Evolutionary conservation across 805 yeast genomes (phyloP).

Genomic region (Saccharomycopsis fermentans): DNA sequence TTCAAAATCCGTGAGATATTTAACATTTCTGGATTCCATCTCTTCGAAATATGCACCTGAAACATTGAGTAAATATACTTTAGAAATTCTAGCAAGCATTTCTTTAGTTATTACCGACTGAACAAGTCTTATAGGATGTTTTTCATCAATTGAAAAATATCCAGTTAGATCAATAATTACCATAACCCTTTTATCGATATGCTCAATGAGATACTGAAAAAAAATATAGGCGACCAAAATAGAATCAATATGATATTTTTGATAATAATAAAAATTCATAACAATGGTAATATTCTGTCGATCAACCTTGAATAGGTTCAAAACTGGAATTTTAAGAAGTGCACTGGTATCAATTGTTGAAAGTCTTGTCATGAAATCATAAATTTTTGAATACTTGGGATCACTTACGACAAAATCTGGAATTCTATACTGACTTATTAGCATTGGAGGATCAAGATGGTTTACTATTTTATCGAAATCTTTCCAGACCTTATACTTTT

Average conservation of each 20-base stretch:
- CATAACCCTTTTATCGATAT: constrained; percentile 60
- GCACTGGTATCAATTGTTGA: constrained; percentile 41
- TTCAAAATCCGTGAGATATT: not conserved
- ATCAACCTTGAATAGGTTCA: constrained; percentile 52
- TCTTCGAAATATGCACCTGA: not conserved
- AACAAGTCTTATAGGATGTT: constrained; percentile 1
- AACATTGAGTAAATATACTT: constrained; percentile 2
- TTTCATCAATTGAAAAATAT: constrained; percentile 24
- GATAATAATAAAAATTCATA: constrained; percentile 35
- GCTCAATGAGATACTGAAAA: constrained; percentile 56
- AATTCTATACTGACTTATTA: constrained; percentile 45
- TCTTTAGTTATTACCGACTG: constrained; percentile 2
- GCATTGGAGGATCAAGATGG: constrained; percentile 49
- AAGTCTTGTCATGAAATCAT: constrained; percentile 62
- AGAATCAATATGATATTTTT: constrained; percentile 14
- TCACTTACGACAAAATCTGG: constrained; percentile 42
- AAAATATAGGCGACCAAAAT: constrained; percentile 30
- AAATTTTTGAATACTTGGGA: constrained; percentile 40
- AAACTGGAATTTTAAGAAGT: constrained; percentile 35
- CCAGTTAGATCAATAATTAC: constrained; percentile 62
- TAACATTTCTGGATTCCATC: not conserved
- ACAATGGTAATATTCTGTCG: constrained; percentile 67
- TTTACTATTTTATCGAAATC: constrained; percentile 26
- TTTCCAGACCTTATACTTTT: not conserved
- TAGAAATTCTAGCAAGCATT: not conserved